Percentiles rank a stretch among this genome's conserved stretches.
phyloP scores from a whole-genome alignment of 805 yeast genomes.

The Ogataea paradorogensis region DNA sequence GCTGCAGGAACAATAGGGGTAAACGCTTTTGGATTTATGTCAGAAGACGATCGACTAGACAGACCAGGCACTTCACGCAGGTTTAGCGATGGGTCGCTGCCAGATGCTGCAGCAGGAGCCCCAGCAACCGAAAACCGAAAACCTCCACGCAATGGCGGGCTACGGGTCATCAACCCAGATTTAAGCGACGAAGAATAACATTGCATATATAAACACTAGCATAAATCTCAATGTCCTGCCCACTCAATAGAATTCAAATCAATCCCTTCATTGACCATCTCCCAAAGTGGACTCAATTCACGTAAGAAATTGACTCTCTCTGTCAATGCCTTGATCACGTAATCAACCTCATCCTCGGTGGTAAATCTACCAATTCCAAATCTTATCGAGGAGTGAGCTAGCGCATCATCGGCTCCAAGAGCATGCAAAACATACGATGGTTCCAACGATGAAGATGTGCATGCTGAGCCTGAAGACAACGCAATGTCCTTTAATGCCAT shows the following conservation, averaged over 20 bases:
- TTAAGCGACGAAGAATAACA: constrained; percentile 20
- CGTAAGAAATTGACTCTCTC: constrained; percentile 90
- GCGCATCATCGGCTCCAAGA: constrained; percentile 94
- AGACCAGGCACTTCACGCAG: constrained; percentile 29
- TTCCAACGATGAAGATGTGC: constrained; percentile 97
- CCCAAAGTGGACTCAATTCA: constrained; percentile 95
- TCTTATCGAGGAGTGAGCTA: constrained; percentile 97
- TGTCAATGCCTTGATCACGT: constrained; percentile 82
- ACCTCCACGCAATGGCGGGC: constrained; percentile 19
- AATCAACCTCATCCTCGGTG: constrained; percentile 93
- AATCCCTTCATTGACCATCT: constrained; percentile 98
- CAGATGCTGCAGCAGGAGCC: constrained; percentile 33
- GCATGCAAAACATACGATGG: constrained; percentile 97
- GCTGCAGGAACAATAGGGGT: constrained; percentile 17
- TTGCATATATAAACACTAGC: constrained; percentile 8
- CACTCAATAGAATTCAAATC: constrained; percentile 92
- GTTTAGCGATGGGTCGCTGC: constrained; percentile 35
- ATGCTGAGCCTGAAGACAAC: constrained; percentile 93
- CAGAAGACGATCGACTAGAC: constrained; percentile 23
- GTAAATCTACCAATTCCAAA: constrained; percentile 97
- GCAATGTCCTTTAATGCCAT: constrained; percentile 99
- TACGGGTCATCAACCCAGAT: constrained; percentile 36
- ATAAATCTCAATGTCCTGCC: constrained; percentile 76
- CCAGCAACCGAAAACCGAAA: neutral
- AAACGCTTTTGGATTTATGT: constrained; percentile 23